These are phyloP conservation scores for Adansonia gregorii DNA, from an alignment of 441 rosid species.

Conservation along the genomic window DNA sequence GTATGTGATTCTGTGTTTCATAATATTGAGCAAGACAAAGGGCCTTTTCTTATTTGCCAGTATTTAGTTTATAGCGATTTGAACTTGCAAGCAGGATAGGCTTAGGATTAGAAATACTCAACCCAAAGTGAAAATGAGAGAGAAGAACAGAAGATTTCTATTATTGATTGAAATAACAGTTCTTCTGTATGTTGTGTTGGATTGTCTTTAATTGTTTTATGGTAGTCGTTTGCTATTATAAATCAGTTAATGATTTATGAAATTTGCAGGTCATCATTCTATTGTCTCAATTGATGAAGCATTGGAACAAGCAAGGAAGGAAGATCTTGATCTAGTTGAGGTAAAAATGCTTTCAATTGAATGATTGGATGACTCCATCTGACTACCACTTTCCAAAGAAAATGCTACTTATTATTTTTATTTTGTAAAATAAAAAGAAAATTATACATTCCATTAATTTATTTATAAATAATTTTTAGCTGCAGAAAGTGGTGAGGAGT, in stretches of 20 bases:
- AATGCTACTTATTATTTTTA: neutral
- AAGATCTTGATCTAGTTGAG: constrained; percentile 62
- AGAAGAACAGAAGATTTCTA: neutral
- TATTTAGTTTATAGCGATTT: neutral
- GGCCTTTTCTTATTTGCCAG: neutral
- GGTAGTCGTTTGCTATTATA: neutral
- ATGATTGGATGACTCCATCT: neutral
- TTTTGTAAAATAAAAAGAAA: neutral
- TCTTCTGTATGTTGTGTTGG: neutral
- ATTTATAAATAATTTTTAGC: neutral
- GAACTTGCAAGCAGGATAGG: neutral
- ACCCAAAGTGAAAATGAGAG: neutral
- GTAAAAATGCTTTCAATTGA: constrained; percentile 33
- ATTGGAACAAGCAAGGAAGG: constrained; percentile 44
- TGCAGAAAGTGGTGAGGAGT: neutral
- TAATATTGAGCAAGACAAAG: neutral
- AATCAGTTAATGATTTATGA: neutral
- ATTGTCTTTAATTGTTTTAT: constrained; percentile 7
- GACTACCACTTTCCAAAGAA: neutral
- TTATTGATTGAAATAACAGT: neutral
- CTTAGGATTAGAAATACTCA: neutral
- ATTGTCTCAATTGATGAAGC: constrained; percentile 52
- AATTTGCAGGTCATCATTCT: constrained; percentile 45
- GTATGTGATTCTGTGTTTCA: constrained; percentile 33
- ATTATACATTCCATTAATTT: neutral